These are phyloP conservation scores for Penicillium fuscoglaucum DNA, from an alignment of 2,329 filamentous ascomycete species.

Conservation along the genomic window DNA sequence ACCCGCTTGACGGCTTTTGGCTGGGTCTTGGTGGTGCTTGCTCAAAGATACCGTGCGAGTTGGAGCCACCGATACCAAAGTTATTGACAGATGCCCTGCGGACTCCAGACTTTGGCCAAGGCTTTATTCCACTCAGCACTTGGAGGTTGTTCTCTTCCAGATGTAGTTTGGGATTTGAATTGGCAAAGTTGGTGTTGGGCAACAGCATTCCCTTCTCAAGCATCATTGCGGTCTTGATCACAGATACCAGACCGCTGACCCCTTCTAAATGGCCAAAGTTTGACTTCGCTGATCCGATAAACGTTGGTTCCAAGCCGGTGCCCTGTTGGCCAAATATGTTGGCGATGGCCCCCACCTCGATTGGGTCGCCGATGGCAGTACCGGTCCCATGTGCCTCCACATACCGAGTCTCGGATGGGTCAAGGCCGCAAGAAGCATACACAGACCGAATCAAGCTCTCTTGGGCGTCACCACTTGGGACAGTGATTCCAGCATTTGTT, in stretches of 20 bases:
- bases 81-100: not conserved
- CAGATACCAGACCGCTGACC: constrained; percentile 28
- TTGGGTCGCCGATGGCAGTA: not conserved
- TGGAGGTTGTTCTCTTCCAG: constrained; percentile 25
- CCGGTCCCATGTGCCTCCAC: not conserved
- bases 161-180: constrained; percentile 31
- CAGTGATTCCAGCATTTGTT: not conserved
- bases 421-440: not conserved
- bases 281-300: constrained; percentile 2
- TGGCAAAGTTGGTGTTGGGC: constrained; percentile 27
- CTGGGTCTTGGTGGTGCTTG: not conserved
- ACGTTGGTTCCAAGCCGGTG: not conserved
- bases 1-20: not conserved
- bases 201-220: constrained; percentile 26
- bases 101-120: not conserved
- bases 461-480: not conserved
- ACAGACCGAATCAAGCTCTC: not conserved
- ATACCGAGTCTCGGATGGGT: not conserved
- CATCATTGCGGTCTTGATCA: constrained; percentile 33
- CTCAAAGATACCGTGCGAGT: not conserved
- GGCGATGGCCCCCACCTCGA: not conserved
- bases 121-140: constrained; percentile 17
- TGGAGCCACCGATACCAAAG: not conserved
- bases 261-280: constrained; percentile 8
- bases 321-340: not conserved